Conservation (phyloP, 768 basidiomycete genomes). For the Wakefieldia striispora region DNA sequence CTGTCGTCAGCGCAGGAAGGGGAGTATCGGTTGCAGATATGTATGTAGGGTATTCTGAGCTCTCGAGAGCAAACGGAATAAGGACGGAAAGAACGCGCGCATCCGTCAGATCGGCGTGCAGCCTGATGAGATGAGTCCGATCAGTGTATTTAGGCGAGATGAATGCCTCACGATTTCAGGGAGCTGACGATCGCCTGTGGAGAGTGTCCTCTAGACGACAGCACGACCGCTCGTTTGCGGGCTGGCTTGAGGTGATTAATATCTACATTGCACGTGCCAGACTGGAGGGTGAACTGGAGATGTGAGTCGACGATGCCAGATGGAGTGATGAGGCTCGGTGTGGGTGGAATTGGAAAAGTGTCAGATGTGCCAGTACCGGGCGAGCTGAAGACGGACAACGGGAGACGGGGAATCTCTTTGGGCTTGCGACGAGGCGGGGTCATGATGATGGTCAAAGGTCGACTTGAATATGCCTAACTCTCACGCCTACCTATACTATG, state of each 20-base stretch:
- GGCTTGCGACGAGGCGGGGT: slow-evolving; percentile 56
- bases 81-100: slow-evolving; percentile 53
- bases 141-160: not conserved
- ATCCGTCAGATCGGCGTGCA: slow-evolving; percentile 16
- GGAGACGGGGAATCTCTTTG: slow-evolving; percentile 68
- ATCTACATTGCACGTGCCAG: slow-evolving; percentile 29
- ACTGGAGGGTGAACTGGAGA: slow-evolving; percentile 43
- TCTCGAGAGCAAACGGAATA: slow-evolving; percentile 59
- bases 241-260: slow-evolving; percentile 40
- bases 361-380: slow-evolving; percentile 68
- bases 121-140: slow-evolving; percentile 12
- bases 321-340: slow-evolving; percentile 67
- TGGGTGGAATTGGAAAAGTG: slow-evolving; percentile 63
- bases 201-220: slow-evolving; percentile 42
- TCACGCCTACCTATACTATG: slow-evolving; percentile 1
- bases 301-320: slow-evolving; percentile 64
- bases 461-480: not conserved
- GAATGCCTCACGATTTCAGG: slow-evolving; percentile 37
- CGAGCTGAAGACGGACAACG: slow-evolving; percentile 71
- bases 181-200: slow-evolving; percentile 41
- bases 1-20: slow-evolving; percentile 45
- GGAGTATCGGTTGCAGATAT: slow-evolving; percentile 21
- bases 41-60: slow-evolving; percentile 40
- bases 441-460: slow-evolving; percentile 2
- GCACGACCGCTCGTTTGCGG: slow-evolving; percentile 60